Evolutionary conservation across 1,284 basidiomycete species (phyloP), one percentile per base, ranked within the genome.

Genomic region (Moesziomyces globuligerus): DNA sequence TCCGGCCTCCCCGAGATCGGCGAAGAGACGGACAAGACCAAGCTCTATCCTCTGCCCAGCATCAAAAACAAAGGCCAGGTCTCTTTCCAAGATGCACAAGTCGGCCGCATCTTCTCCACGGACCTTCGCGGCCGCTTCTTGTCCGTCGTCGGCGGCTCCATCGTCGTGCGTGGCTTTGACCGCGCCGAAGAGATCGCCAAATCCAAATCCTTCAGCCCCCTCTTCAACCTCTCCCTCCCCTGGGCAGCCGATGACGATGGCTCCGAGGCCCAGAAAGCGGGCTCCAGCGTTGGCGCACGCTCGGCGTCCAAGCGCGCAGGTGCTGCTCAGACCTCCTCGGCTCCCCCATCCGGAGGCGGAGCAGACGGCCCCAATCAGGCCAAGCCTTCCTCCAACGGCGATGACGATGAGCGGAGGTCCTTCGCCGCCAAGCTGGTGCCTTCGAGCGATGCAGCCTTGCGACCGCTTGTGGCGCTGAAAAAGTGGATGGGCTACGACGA

Each of bases 61-160:
- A 75, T 79, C 58, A 51, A 72, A 23, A 62, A 72, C 20, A 74
- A 78, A 20, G 78, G 83, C 13, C 69, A 76, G 29, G 77, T 82
- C 46, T 49, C 65, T 7, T 80, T 84, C 40, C 71, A 76, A 10
- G 67, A 74, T 18, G 57, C 73, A 3, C 70, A 77, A 15, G 71
- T 81, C 23, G 83, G 81, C 23, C 80, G 82, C 15, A 82, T 84
- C 42, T 83, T 82, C 20, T 67, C 58, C 20, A 38, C 67, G 29
- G 73, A 78, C 45, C 47, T 80, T 6, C 48, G 61, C 7, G 76
- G 75, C 8, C 59, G 71, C 37, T 53, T 81, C 13, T 18, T 80
- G 20, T 72, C 79, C 5, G 59, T 79, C 23, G 43, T 79, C 17
- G 73, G 79, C 28, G 80, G 80, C 1, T 68, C 75, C 13, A 54